Base-by-base conservation (phyloP, 1,284 basidiomycete genomes). In the Takashimella koratensis region DNA sequence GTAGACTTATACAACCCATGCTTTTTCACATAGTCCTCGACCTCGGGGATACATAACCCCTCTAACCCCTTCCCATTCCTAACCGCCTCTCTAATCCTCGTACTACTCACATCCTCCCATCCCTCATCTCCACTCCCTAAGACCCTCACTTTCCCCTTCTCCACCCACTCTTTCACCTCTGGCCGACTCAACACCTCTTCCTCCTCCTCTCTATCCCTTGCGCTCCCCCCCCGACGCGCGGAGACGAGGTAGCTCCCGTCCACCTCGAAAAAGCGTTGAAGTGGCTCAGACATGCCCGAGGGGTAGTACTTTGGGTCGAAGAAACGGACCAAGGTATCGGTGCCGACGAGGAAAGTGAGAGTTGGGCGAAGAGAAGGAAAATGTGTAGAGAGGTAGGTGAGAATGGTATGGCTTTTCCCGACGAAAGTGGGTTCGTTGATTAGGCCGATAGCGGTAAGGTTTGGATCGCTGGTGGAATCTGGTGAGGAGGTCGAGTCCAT, bases 341-440 rank as follows among this genome's bases (percentile, higher is more conserved):
- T 83, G 8, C 94, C 94, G 51, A 95, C 78, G 22, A 90, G 74
- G 58, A 75, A 76, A 1, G 63, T 65, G 26, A 73, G 50, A 2
- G 56, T 42, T 8, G 48, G 50, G 11, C 11, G 19, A 47, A 16
- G 4, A 5, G 11, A 27, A 27, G 19, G 30, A 36, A 8, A 61
- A 47, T 42, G 70, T 16, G n/a, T 23, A 6, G 45, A 11, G 60
- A 27, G 84, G 16, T 69, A 67, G n/a, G 78, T 78, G 48, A 90
- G 78, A 20, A 81, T 72, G 19, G 80, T 78, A 4, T 63, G 60
- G 11, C 88, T 87, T 76, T 98, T 98, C 40, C 83, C 83, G 42
- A 89, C 87, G 71, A 98, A 97, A 0, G 87, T 88, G 2, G 94
- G 91, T 60, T 90, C 88, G 66, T 92, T 83, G 54, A 92, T 83